These are phyloP conservation scores for Plasmodium gallinaceum DNA, from an alignment of 169 alveolate genomes.

Conservation along the genomic window DNA sequence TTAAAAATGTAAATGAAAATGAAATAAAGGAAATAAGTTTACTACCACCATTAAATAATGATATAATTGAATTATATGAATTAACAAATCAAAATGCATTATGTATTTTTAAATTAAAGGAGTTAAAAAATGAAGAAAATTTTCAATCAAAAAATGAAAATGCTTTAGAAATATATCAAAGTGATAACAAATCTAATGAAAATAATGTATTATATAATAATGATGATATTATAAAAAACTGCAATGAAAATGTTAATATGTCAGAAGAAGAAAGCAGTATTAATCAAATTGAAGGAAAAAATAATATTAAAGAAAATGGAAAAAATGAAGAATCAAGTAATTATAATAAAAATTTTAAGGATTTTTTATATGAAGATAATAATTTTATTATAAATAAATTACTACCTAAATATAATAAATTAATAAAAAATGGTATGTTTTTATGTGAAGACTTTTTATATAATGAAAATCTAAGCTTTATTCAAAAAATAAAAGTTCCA, in stretches of 20 bases:
- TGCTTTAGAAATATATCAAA: conserved; percentile 1
- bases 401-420: conserved; percentile 26
- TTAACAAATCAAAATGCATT: no score
- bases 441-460: conserved; percentile 33
- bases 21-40: conserved; percentile 55
- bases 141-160: neutral
- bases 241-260: no score
- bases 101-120: no score
- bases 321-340: conserved; percentile 3
- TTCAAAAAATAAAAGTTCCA: conserved; percentile 17
- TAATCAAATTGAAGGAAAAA: neutral
- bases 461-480: conserved; percentile 16
- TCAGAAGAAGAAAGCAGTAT: no score
- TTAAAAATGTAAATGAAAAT: conserved; percentile 8
- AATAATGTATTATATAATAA: neutral
- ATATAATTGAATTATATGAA: conserved; percentile 12
- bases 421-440: conserved; percentile 43
- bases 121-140: neutral
- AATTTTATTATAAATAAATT: conserved; percentile 19
- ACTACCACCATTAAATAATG: conserved; percentile 17
- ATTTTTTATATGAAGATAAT: conserved; percentile 52
- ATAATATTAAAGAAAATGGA: conserved; percentile 11
- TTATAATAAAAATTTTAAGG: neutral
- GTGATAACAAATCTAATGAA: conserved; percentile 5
- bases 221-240: no score